Evolutionary conservation across 805 yeast genomes (phyloP).

Genomic region (Yarrowia sp.): DNA sequence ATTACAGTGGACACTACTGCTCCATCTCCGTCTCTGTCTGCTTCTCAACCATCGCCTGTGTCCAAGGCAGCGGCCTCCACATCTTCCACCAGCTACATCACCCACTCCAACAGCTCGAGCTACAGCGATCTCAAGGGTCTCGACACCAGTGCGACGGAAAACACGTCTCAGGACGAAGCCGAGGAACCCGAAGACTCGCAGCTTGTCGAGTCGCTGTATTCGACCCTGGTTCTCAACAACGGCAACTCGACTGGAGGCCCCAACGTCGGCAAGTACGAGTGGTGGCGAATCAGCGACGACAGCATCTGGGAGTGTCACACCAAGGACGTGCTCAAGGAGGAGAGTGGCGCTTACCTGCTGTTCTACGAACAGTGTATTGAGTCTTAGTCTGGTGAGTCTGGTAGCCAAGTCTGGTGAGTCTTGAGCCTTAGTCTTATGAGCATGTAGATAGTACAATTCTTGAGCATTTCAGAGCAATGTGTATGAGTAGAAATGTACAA

Average conservation of each 20-base stretch:
- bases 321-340: conserved; percentile 61
- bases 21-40: conserved; percentile 17
- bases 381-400: no score
- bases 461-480: background rate
- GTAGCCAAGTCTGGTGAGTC: no score
- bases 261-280: conserved; percentile 31
- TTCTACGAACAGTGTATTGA: conserved; percentile 57
- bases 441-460: background rate
- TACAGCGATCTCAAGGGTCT: conserved; percentile 13
- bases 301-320: conserved; percentile 58
- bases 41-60: conserved; percentile 22
- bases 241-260: conserved; percentile 10
- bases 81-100: conserved; percentile 12
- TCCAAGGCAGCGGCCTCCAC: conserved; percentile 11
- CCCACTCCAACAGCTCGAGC: conserved; percentile 18
- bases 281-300: conserved; percentile 85
- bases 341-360: conserved; percentile 77
- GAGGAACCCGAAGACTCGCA: conserved; percentile 4
- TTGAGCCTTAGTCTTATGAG: no score
- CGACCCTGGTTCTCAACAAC: conserved; percentile 8
- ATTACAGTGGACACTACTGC: background rate
- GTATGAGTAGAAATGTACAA: no score
- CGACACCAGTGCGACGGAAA: background rate
- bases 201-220: conserved; percentile 14
- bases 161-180: background rate